Base-by-base conservation (phyloP, 306 rosid species). In the Citrullus amarus region DNA sequence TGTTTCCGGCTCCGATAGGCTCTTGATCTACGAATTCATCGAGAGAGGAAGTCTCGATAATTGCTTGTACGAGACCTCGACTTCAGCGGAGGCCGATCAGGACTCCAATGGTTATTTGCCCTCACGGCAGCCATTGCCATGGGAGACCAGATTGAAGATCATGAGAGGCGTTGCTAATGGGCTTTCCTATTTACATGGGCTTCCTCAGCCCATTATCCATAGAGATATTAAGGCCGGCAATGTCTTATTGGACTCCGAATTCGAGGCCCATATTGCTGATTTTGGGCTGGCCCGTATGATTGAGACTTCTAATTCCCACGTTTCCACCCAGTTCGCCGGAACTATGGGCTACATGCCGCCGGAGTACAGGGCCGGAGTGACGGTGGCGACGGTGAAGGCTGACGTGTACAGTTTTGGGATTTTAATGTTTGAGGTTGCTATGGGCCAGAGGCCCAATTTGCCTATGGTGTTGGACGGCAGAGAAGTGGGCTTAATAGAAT, bases 281-380 rank as follows among this genome's bases (percentile, higher is more conserved):
- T 95, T 95, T 46, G 99, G 99, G 78, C 93, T 95, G 0, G 99
- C 99, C 0, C 82, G 99, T 36, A 84, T 83, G 58, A 83, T 95
- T 0, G 96, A 88, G 6, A 13, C 65, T 0, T 77, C 91, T 0
- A 59, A 70, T 16, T 83, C 97, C 0, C 97, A 95, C 59, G 97
- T 92, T 70, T 95, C 97, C 0, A 95, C 97, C 3, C 97, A 92
- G 22, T 82, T 86, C 3, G 97, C 97, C 2, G 99, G 99, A 8
- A 92, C 99, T 0, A 89, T 88, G 56, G 99, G 99, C 1, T 95
- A 95, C 87, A 95, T 95, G 97, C 96, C 97, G 0, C 99, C 97
- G n/a, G 99, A 95, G 83, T 95, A 91, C 44, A 83, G 75, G 58
- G 87, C 80, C 0, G 99, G 99, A 76, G 58, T 72, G 25, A 88